phyloP scores from a whole-genome alignment of 2,329 filamentous ascomycete genomes.

The Diaporthe ilicicola region DNA sequence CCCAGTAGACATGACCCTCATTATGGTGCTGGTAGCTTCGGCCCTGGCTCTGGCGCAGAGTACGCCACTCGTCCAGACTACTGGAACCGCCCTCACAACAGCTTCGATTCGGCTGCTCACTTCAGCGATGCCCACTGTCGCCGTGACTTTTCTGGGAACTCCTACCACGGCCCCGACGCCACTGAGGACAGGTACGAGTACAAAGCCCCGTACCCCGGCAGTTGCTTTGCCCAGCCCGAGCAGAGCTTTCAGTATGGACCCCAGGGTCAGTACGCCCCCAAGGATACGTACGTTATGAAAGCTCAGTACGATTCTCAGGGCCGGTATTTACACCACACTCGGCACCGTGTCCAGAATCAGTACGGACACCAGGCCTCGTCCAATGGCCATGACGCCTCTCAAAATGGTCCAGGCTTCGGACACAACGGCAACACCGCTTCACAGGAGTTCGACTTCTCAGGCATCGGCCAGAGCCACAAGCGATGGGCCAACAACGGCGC shows the following conservation, averaged over 20 bases:
- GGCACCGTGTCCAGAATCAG: background rate
- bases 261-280: background rate
- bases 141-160: constrained; percentile 24
- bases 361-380: background rate
- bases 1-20: background rate
- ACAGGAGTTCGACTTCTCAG: constrained; percentile 24
- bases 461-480: constrained; percentile 15
- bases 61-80: background rate
- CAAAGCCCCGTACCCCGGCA: background rate
- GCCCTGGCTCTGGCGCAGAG: background rate
- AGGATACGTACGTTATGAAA: too few relatives aligned
- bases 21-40: background rate
- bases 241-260: background rate
- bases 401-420: background rate
- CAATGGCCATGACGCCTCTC: background rate
- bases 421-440: background rate
- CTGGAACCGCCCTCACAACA: background rate
- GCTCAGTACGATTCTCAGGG: background rate
- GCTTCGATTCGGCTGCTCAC: constrained; percentile 24
- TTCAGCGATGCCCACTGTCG: constrained; percentile 27
- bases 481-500: background rate
- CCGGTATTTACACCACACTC: background rate
- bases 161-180: background rate
- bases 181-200: background rate
- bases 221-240: background rate